Evolutionary conservation across 768 basidiomycete species (phyloP), one percentile per base, ranked within the genome.

Genomic region (Pisolithus albus): DNA sequence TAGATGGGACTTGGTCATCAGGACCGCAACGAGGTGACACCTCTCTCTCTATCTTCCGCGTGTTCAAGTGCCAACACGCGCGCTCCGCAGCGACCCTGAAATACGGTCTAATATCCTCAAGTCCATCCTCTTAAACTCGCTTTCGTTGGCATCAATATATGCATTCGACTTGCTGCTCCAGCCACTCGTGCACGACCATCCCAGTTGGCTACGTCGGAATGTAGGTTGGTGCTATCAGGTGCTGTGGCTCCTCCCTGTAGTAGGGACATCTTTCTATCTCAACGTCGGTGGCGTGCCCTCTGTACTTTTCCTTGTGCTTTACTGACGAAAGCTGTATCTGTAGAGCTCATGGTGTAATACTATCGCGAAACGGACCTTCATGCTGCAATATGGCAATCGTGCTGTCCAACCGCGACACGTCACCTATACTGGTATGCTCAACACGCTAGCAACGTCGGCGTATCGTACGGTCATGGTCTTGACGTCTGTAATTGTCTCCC

Each of bases 401-500:
- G 73, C 82, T 9, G 71, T 74, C 16, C 69, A 70, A 4, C 75
- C 75, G 36, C 75, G 76, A 34, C 73, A 84, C 7, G 71, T 77
- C 40, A 81, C 82, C 0, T 88, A 87, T 63, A 78, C 75, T 4
- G 84, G 85, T 8, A 74, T 91, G 69, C 72, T 92, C 49, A 86
- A 78, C 16, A 77, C 83, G 41, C 74, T 91, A 36, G 87, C 89
- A 15, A 84, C 84, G 16, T 88, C 87, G 7, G 87, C 87, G 5
- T 93, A 92, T 59, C 80, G 90, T 16, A 76, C 77, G 2, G 81
- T 92, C 51, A 89, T 94, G 85, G 79, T 92, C 18, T 68, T 82
- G 62, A 90, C 88, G 5, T 88, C 88, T 13, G 72, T 91, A 19
- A 62, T 79, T 7, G 70, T 91, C 18, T 86, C 85, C 4, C 82